Evolutionary conservation across 192 early-diverging fungal genomes (phyloP).

Genomic region (Entomortierella lignicola): DNA sequence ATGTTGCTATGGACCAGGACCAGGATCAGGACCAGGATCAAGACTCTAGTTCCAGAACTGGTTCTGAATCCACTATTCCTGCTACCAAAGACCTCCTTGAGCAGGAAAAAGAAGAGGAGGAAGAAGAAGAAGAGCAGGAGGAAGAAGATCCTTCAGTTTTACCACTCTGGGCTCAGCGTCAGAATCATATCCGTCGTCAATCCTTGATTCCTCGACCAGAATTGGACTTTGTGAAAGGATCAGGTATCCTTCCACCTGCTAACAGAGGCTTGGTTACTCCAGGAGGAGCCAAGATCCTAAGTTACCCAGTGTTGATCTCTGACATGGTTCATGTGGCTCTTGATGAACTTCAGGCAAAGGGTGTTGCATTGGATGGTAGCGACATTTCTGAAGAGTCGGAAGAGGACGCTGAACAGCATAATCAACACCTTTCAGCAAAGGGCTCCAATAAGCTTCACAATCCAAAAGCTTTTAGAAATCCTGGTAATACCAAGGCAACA

Average conservation of each 20-base stretch:
- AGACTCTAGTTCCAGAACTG: not conserved
- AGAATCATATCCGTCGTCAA: slow-evolving; percentile 40
- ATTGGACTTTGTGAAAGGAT: slow-evolving; percentile 42
- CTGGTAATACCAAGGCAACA: not conserved
- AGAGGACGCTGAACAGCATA: slow-evolving; percentile 10
- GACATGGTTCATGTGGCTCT: slow-evolving; percentile 44
- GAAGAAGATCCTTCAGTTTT: not conserved
- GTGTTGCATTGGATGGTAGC: slow-evolving; percentile 14
- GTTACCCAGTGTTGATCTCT: slow-evolving; percentile 40
- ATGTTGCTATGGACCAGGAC: not conserved
- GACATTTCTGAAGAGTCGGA: slow-evolving; percentile 15
- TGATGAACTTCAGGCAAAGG: slow-evolving; percentile 34
- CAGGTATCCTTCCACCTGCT: slow-evolving; percentile 37
- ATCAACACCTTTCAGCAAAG: not conserved
- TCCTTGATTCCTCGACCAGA: slow-evolving; percentile 44
- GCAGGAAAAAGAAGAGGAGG: slow-evolving; percentile 1
- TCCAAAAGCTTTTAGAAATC: not conserved
- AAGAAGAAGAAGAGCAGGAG: not conserved
- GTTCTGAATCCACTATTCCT: not conserved
- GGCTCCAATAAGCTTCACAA: not conserved
- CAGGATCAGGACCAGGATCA: not conserved
- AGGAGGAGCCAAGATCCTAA: slow-evolving; percentile 43
- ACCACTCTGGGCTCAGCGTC: slow-evolving; percentile 43
- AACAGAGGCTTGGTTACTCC: slow-evolving; percentile 26
- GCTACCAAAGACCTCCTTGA: not conserved